Base-by-base conservation (phyloP, 1,284 basidiomycete species). In the Cutaneotrichosporon sp. region DNA sequence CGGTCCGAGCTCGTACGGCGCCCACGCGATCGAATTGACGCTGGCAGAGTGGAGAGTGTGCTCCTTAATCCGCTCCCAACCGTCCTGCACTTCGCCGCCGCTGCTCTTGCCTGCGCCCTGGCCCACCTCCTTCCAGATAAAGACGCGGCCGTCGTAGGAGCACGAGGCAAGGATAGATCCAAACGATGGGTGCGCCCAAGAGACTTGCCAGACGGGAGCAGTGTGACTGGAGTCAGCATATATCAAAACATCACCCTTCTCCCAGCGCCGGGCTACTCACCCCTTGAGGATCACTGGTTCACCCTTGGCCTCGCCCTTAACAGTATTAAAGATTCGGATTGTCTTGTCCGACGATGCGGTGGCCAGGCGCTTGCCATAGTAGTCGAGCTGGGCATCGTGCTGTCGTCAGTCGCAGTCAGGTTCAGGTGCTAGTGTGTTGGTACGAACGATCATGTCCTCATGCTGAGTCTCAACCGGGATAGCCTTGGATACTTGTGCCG, bases 111-210 rank as follows among this genome's bases (percentile, higher is more conserved):
- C 70, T 31, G 70, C 62, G 1, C 69, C 68, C 7, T 61, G 61
- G 1, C 68, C 70, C 19, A 70, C 65, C 65, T 97, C 91, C 72
- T 96, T 97, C 94, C 96, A 98, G 62, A 98, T 94, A 74, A 97
- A 83, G 39, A 97, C 94, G 67, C 96, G 91, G 48, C 94, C 94
- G 65, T 98, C 94, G 74, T 97, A 98, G 5, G 93, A 97, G 72
- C 90, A 96, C 31, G 90, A 94, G 17, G 94, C 94, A 46, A 98
- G 84, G 67, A 98, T 96, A 60, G 89, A 86, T 1, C 94, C 94
- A 64, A 90, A 93, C 72, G 91, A 93, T 7, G 96, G 94, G 68
- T 98, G 93, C 7, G 90, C 94, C 96, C 94, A 98, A n/a, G 92
- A 84, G 44, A 98, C 86, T 72, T 96, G 92, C 93, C 94, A 97